phyloP scores from a whole-genome alignment of 2,329 filamentous ascomycete genomes.

The Erysiphe pulchra region DNA sequence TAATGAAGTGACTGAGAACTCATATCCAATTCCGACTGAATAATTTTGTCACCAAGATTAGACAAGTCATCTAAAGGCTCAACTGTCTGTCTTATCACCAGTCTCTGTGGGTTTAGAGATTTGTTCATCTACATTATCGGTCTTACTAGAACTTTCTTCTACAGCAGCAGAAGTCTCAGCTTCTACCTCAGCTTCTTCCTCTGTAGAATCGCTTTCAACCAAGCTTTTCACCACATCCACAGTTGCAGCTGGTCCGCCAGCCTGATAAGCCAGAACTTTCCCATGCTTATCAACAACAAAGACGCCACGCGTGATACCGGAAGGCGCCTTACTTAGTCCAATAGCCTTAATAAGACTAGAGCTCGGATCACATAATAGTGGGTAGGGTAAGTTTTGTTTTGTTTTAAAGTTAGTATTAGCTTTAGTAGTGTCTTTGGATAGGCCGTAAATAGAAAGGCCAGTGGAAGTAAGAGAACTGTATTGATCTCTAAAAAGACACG shows the following conservation, averaged over 20 bases:
- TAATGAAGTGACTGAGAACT: no score
- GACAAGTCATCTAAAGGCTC: no score
- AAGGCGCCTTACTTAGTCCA: slow-evolving; percentile 66
- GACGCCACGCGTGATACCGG: slow-evolving; percentile 62
- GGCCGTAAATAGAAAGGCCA: slow-evolving; percentile 69
- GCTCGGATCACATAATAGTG: slow-evolving; percentile 60
- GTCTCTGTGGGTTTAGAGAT: no score
- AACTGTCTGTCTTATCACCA: no score
- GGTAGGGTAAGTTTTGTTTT: slow-evolving; percentile 74
- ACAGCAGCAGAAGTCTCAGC: no score
- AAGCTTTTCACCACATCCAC: slow-evolving; percentile 52
- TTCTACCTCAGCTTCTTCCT: not conserved
- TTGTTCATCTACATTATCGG: no score
- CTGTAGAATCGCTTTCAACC: slow-evolving; percentile 16
- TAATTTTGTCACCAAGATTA: no score
- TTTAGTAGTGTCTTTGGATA: slow-evolving; percentile 70
- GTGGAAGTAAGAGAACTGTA: slow-evolving; percentile 50
- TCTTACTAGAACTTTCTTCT: no score
- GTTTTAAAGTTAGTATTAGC: slow-evolving; percentile 81
- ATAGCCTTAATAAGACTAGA: slow-evolving; percentile 58
- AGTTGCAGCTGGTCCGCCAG: slow-evolving; percentile 55
- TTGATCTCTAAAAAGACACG: slow-evolving; percentile 73
- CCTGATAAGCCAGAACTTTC: slow-evolving; percentile 49
- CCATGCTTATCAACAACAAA: slow-evolving; percentile 67
- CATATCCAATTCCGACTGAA: no score